Conservation (phyloP, 176 grass and related monocot genomes). For the Dactylis glomerata region DNA sequence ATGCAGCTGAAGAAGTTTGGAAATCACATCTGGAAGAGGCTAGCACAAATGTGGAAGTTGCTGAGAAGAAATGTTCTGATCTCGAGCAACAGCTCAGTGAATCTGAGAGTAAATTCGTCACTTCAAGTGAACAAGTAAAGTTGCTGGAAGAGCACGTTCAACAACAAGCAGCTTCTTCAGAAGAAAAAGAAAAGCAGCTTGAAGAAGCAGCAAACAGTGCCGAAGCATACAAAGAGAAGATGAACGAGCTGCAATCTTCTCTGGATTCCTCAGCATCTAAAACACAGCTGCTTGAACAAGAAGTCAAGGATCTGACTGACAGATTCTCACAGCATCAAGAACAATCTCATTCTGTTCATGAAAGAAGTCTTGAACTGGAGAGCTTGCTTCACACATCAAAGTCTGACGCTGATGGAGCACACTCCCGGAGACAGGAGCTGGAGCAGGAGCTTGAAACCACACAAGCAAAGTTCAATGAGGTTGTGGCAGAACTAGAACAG, state of each 20-base stretch:
- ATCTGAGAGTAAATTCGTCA: conserved; percentile 34
- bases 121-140: conserved; percentile 46
- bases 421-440: conserved; percentile 48
- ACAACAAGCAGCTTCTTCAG: conserved; percentile 29
- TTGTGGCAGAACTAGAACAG: conserved; percentile 39
- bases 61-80: conserved; percentile 47
- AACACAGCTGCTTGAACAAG: conserved; percentile 64
- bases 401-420: conserved; percentile 49
- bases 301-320: conserved; percentile 62
- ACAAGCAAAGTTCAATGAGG: conserved; percentile 43
- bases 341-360: conserved; percentile 49
- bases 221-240: conserved; percentile 64
- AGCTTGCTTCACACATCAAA: conserved; percentile 61
- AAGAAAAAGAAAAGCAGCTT: conserved; percentile 50
- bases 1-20: conserved; percentile 46
- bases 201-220: conserved; percentile 31
- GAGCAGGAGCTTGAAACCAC: conserved; percentile 42
- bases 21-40: conserved; percentile 54
- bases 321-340: conserved; percentile 70
- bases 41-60: conserved; percentile 35
- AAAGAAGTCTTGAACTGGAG: conserved; percentile 65
- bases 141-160: conserved; percentile 42
- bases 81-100: conserved; percentile 52
- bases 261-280: conserved; percentile 41
- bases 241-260: conserved; percentile 57